Conservation (phyloP, 1,284 basidiomycete genomes). For the Malassezia equina region DNA sequence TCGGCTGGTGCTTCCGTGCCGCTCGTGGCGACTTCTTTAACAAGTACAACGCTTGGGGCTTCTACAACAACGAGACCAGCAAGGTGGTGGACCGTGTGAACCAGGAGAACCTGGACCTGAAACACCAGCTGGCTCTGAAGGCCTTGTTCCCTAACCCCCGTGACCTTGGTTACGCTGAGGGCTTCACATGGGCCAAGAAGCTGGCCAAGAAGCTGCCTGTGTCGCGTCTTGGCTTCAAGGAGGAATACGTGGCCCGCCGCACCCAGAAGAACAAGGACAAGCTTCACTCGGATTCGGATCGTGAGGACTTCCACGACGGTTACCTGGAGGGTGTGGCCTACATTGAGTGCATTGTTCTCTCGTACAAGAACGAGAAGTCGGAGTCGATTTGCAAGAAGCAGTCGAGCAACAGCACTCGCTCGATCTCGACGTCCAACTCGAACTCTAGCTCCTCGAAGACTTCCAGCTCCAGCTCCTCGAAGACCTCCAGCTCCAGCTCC, state of each 20-base stretch:
- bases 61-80: constrained; percentile 9
- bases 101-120: not conserved
- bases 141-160: not conserved
- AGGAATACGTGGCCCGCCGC: not conserved
- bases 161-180: not conserved
- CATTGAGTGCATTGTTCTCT: not conserved
- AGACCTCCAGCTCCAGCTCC: not conserved
- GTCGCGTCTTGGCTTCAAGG: not conserved
- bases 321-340: not conserved
- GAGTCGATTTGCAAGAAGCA: not conserved
- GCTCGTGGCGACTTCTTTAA: constrained; percentile 25
- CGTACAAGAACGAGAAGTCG: not conserved
- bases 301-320: not conserved
- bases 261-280: not conserved
- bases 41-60: constrained; percentile 31
- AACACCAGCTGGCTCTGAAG: not conserved
- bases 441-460: not conserved
- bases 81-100: not conserved
- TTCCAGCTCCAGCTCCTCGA: not conserved
- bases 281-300: not conserved
- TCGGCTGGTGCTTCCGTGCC: constrained; percentile 39
- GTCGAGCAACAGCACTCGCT: not conserved
- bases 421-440: not conserved
- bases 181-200: not conserved
- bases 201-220: not conserved